Conservation (phyloP, 2,329 filamentous ascomycete species). For the Xylaria sp. region DNA sequence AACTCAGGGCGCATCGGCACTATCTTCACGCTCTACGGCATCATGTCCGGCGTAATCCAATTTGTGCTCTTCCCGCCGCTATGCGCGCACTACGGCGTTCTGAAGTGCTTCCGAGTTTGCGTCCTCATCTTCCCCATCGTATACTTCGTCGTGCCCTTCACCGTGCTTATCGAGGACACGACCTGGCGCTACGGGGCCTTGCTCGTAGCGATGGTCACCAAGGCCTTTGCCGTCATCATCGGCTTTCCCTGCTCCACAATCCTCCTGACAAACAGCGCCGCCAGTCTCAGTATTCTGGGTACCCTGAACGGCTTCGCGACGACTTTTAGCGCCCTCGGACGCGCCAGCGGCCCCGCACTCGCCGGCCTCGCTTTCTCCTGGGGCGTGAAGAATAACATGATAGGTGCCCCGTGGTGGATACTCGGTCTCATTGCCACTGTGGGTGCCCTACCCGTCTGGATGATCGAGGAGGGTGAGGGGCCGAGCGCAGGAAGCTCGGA, state of each 20-base stretch:
- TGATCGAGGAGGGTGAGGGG: slow-evolving; percentile 79
- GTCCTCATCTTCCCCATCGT: slow-evolving; percentile 75
- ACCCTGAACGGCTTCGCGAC: slow-evolving; percentile 94
- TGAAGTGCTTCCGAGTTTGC: slow-evolving; percentile 77
- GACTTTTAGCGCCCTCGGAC: slow-evolving; percentile 80
- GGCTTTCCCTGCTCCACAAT: slow-evolving; percentile 92
- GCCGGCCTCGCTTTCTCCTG: slow-evolving; percentile 78
- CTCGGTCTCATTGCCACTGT: slow-evolving; percentile 71
- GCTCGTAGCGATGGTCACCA: slow-evolving; percentile 74
- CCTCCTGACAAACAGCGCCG: slow-evolving; percentile 86
- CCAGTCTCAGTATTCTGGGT: slow-evolving; percentile 79
- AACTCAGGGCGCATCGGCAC: slow-evolving; percentile 80
- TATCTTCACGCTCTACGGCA: slow-evolving; percentile 84
- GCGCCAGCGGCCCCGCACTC: slow-evolving; percentile 80
- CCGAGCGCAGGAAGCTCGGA: slow-evolving; percentile 53
- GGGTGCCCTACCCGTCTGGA: slow-evolving; percentile 77
- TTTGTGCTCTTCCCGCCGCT: slow-evolving; percentile 85
- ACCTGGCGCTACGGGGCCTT: slow-evolving; percentile 68
- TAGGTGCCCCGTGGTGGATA: slow-evolving; percentile 84
- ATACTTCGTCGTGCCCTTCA: slow-evolving; percentile 86
- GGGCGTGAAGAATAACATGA: slow-evolving; percentile 79
- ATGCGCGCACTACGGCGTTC: slow-evolving; percentile 76
- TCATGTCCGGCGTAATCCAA: slow-evolving; percentile 82
- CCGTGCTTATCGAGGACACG: slow-evolving; percentile 67
- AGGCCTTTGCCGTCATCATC: slow-evolving; percentile 81